These are phyloP conservation scores for Avena insularis DNA, from an alignment of 176 grass and related monocot species.

Conservation along the genomic window DNA sequence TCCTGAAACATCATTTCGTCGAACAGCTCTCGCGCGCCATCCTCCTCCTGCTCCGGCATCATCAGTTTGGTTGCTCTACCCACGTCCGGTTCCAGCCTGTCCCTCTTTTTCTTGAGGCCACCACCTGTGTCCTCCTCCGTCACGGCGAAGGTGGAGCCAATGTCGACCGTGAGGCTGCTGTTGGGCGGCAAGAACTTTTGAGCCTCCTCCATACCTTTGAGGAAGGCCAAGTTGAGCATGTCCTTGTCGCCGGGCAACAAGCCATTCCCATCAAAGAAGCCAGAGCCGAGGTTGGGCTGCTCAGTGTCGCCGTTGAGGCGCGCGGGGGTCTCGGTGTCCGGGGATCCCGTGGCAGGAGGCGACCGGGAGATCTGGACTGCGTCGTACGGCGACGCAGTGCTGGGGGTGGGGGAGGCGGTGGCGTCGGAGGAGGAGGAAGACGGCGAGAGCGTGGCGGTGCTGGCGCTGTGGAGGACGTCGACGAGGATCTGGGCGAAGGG, in stretches of 20 bases:
- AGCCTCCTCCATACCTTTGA: slow-evolving; percentile 65
- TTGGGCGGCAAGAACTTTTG: slow-evolving; percentile 55
- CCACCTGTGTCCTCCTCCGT: neutral
- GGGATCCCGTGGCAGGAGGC: neutral
- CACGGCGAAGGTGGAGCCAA: neutral
- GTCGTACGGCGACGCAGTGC: neutral
- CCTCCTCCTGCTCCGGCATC: slow-evolving; percentile 25
- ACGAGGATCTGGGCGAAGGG: slow-evolving; percentile 44
- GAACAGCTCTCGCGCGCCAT: slow-evolving; percentile 48
- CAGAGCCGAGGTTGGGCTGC: slow-evolving; percentile 2
- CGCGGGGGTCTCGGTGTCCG: neutral
- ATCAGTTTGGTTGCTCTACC: slow-evolving; percentile 50
- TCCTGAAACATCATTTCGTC: slow-evolving; percentile 52
- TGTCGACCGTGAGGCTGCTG: neutral
- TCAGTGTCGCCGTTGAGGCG: neutral
- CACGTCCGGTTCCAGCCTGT: slow-evolving; percentile 16
- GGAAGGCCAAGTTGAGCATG: slow-evolving; percentile 46
- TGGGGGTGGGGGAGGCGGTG: neutral
- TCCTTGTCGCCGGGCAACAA: slow-evolving; percentile 16
- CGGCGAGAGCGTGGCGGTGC: neutral
- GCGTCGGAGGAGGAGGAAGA: neutral
- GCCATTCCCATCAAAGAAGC: neutral
- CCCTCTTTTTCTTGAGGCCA: slow-evolving; percentile 41
- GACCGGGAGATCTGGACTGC: neutral
- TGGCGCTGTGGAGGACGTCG: neutral